Evolutionary conservation across 768 basidiomycete species (phyloP).

Genomic region (Terana coerulea): DNA sequence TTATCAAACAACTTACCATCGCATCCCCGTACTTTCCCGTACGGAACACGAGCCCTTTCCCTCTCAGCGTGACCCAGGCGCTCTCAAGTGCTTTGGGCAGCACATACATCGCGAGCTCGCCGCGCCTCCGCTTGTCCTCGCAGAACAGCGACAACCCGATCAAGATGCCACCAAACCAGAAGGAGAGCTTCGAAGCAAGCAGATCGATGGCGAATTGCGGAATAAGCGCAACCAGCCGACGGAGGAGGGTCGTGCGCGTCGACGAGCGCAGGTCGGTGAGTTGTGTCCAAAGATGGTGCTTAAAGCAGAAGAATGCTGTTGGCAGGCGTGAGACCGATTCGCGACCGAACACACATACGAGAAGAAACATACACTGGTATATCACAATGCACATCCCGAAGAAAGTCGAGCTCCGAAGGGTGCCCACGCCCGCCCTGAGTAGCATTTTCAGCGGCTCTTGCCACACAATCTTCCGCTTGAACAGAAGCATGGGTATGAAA

Average conservation of each 20-base stretch:
- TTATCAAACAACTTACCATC: slow-evolving; percentile 39
- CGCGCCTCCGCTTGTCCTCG: slow-evolving; percentile 84
- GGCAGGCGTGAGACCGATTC: neutral
- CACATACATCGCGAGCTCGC: slow-evolving; percentile 89
- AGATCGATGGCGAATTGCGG: slow-evolving; percentile 44
- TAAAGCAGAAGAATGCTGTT: slow-evolving; percentile 62
- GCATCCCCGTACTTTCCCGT: slow-evolving; percentile 69
- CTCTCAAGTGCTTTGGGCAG: slow-evolving; percentile 89
- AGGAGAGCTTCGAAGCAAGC: slow-evolving; percentile 65
- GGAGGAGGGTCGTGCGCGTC: slow-evolving; percentile 24
- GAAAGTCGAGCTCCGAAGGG: slow-evolving; percentile 82
- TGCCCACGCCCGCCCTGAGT: slow-evolving; percentile 62
- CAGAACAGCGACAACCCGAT: slow-evolving; percentile 78
- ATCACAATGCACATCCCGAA: slow-evolving; percentile 77
- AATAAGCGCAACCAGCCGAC: slow-evolving; percentile 23
- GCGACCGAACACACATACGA: neutral
- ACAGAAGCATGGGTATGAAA: slow-evolving; percentile 80
- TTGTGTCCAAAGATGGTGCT: slow-evolving; percentile 51
- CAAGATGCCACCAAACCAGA: slow-evolving; percentile 70
- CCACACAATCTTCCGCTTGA: slow-evolving; percentile 67
- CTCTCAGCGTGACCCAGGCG: slow-evolving; percentile 77
- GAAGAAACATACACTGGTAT: slow-evolving; percentile 64
- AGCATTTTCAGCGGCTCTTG: slow-evolving; percentile 66
- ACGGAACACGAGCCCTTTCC: slow-evolving; percentile 69
- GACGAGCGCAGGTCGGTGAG: slow-evolving; percentile 23